Conservation (phyloP, 371 early-diverging fungal genomes). For the Batrachochytrium dendrobatidis region DNA sequence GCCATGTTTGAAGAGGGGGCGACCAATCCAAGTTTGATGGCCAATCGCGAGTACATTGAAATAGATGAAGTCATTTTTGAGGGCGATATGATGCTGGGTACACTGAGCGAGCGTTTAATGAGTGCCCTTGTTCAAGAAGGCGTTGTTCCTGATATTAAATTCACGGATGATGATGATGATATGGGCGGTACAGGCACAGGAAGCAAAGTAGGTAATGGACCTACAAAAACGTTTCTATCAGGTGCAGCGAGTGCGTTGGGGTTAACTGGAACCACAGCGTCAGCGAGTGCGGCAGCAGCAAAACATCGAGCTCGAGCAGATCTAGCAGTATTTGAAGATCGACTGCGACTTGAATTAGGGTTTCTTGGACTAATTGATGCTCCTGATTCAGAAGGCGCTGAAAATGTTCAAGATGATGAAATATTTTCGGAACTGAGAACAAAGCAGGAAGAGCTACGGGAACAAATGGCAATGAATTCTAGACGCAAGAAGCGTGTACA, state of each 20-base stretch:
- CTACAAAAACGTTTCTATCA: constrained; percentile 10
- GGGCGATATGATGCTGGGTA: constrained; percentile 51
- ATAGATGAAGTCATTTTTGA: constrained; percentile 33
- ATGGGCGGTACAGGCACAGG: not conserved
- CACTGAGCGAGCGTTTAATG: constrained; percentile 66
- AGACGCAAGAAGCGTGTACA: constrained; percentile 57
- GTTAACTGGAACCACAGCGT: constrained; percentile 17
- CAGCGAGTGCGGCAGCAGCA: not conserved
- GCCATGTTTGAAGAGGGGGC: not conserved
- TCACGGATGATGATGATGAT: constrained; percentile 11
- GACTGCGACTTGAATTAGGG: constrained; percentile 70
- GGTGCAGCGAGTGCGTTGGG: constrained; percentile 12
- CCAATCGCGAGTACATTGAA: constrained; percentile 27
- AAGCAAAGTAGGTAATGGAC: constrained; percentile 5
- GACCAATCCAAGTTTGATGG: constrained; percentile 1
- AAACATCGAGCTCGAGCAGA: constrained; percentile 25
- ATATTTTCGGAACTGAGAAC: constrained; percentile 63
- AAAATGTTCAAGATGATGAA: constrained; percentile 51
- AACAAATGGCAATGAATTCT: constrained; percentile 59
- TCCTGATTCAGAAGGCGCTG: constrained; percentile 52
- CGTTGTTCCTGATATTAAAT: constrained; percentile 27
- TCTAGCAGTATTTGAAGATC: constrained; percentile 53
- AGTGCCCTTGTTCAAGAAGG: constrained; percentile 60
- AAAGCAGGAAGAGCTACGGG: constrained; percentile 63
- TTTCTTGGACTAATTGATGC: constrained; percentile 71